Percentiles rank a stretch among this genome's conserved stretches.
Conservation (phyloP, 2,329 filamentous ascomycete genomes). For the Fusarium hostae region DNA sequence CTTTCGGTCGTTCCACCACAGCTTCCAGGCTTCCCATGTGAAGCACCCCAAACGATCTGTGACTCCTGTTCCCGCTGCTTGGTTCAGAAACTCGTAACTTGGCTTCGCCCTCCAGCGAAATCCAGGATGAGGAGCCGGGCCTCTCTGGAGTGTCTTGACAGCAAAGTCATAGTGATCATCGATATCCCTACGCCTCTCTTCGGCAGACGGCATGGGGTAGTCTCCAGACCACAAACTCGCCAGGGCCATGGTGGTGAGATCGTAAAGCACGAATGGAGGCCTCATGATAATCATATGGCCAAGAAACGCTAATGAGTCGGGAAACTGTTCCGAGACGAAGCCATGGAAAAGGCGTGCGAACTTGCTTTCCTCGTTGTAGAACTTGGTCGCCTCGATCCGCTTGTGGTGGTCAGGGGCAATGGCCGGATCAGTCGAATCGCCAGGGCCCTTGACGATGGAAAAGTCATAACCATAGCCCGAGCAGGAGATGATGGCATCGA, state of each 20-base stretch:
- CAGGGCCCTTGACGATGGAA: constrained; percentile 44
- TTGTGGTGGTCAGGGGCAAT: constrained; percentile 43
- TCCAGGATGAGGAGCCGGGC: constrained; percentile 43
- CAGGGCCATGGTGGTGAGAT: constrained; percentile 48
- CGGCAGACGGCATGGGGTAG: constrained; percentile 30
- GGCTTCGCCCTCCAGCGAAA: constrained; percentile 32
- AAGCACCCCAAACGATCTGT: constrained; percentile 53
- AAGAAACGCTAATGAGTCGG: constrained; percentile 47
- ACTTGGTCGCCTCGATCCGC: constrained; percentile 36
- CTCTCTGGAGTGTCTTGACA: constrained; percentile 35
- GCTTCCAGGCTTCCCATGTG: constrained; percentile 54
- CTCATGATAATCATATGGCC: constrained; percentile 43
- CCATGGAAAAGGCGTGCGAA: constrained; percentile 48
- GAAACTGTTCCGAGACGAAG: constrained; percentile 48
- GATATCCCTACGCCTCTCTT: constrained; percentile 45
- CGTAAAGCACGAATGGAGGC: constrained; percentile 45
- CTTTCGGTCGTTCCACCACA: constrained; percentile 55
- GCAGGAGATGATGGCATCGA: constrained; percentile 50
- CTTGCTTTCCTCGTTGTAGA: constrained; percentile 34
- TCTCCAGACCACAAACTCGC: constrained; percentile 44
- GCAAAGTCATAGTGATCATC: constrained; percentile 44
- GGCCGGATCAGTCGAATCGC: constrained; percentile 42
- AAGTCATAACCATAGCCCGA: constrained; percentile 48
- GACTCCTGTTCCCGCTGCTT: constrained; percentile 56
- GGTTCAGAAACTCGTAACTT: constrained; percentile 53